Evolutionary conservation across 352 stramenopile genomes (phyloP), one percentile per base, ranked within the genome.

Genomic region (Blastocystis sp.): DNA sequence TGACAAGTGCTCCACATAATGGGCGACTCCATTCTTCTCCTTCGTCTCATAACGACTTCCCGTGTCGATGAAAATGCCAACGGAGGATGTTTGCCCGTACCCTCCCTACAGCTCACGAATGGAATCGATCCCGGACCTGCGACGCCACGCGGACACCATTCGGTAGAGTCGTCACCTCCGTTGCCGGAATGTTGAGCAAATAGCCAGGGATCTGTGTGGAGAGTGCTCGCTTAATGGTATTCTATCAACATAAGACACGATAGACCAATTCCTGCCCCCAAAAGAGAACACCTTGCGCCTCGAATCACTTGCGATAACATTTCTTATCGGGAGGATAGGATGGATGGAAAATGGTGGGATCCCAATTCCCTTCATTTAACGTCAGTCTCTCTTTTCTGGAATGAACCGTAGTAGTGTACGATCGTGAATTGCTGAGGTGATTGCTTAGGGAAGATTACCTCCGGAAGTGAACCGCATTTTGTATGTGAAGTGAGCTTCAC

Each of bases 1-100:
- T 57, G 95, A 94, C 94, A 99, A 98, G 91, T 99, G 97, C 91
- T 99, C 97, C 73, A 99, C 86, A 88, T 99, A 99, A 90, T 99
- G 97, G 18, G 96, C 96, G 4, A 95, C 94, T 77, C 97, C 97
- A 88, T 99, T 99, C 91, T 98, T 99, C 87, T 94, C 88, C 24
- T 90, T 91, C 1, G 94, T 99, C 92, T 99, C 97, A 90, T 98
- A 99, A 77, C 97, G 92, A 65, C 91, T 97, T 77, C 94, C 94
- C 8, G 94, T 92, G 88, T 96, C 94, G 87, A 98, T 97, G 91
- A 93, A 97, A 44, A 98, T 94, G 69, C 96, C 97, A 57, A 99
- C 94, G 29, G 96, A 98, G 51, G 96, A 96, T 32, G 96, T 99
- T 89, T 98, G 95, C 56, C 94, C 94, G 84, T 97, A 93, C 63